phyloP scores from a whole-genome alignment of 768 basidiomycete genomes.

The Crucibulum laeve region DNA sequence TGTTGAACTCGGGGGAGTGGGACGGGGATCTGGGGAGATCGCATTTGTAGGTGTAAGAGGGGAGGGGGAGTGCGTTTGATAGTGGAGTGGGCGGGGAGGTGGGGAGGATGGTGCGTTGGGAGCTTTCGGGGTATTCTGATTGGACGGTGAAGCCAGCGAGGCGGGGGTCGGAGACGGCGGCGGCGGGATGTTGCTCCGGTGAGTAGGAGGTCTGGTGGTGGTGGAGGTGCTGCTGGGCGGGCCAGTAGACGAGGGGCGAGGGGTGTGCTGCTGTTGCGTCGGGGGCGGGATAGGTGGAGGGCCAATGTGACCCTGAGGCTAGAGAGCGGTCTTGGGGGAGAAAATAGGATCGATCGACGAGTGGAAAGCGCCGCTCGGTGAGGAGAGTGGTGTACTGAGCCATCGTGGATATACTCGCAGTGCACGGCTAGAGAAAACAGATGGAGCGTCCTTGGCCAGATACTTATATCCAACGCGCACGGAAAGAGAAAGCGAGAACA shows the following conservation, averaged over 20 bases:
- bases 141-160: constrained; percentile 3
- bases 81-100: constrained; percentile 5
- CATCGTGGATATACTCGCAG: too few species aligned
- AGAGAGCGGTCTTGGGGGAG: constrained; percentile 1
- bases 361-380: constrained; percentile 5
- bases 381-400: too few species aligned
- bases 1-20: constrained; percentile 11
- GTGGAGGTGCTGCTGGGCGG: neutral
- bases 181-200: neutral
- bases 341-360: neutral
- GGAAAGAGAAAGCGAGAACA: too few species aligned
- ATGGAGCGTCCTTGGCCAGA: too few species aligned
- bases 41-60: constrained; percentile 9
- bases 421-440: too few species aligned
- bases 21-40: constrained; percentile 17
- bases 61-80: neutral
- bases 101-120: constrained; percentile 14
- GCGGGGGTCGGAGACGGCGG: neutral
- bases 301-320: neutral
- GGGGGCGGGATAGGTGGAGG: constrained; percentile 3
- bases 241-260: neutral
- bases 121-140: constrained; percentile 15
- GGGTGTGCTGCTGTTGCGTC: neutral
- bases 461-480: too few species aligned
- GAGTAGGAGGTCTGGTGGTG: neutral